Percentiles rank a stretch among this genome's conserved stretches.
Evolutionary conservation across 179 eudicot species (phyloP).

Genomic region (Vitellaria paradoxa): DNA sequence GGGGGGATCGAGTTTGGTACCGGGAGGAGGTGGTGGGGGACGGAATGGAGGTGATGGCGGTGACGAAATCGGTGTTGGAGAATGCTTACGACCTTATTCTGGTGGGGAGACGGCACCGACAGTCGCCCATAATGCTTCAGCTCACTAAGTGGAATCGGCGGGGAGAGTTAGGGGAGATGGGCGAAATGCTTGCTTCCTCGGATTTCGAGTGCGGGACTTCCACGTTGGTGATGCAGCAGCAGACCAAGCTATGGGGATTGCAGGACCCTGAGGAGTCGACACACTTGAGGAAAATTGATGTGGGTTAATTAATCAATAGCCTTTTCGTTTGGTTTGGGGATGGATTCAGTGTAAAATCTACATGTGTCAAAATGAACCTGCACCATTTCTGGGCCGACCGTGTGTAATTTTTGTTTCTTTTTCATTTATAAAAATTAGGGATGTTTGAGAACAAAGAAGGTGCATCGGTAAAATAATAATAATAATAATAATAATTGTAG

Average conservation of each 20-base stretch:
- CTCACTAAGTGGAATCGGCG: constrained; percentile 30
- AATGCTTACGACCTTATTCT: constrained; percentile 25
- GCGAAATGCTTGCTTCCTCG: constrained; percentile 35
- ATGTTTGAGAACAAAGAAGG: too few species aligned
- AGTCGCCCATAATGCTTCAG: constrained; percentile 25
- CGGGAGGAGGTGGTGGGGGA: constrained; percentile 26
- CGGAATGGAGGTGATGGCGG: constrained; percentile 14
- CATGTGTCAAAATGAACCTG: too few species aligned
- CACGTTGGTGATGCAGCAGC: constrained; percentile 48
- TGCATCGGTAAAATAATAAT: too few species aligned
- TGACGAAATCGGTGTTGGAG: constrained; percentile 26
- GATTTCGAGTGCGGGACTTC: constrained; percentile 31
- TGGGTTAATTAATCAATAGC: too few species aligned
- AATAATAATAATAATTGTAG: too few species aligned
- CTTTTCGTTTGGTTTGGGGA: too few species aligned
- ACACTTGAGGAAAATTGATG: constrained; percentile 28
- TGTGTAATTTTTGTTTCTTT: too few species aligned
- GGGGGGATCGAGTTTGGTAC: constrained; percentile 27
- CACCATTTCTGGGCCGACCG: too few species aligned
- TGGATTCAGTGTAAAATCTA: too few species aligned
- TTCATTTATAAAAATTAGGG: too few species aligned
- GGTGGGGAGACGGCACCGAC: constrained; percentile 35
- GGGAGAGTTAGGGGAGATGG: constrained; percentile 41
- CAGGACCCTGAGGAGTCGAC: constrained; percentile 54
- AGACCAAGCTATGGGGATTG: constrained; percentile 54